These are phyloP conservation scores for Alternaria metachromatica DNA, from an alignment of 2,329 filamentous ascomycete genomes.

Conservation along the genomic window DNA sequence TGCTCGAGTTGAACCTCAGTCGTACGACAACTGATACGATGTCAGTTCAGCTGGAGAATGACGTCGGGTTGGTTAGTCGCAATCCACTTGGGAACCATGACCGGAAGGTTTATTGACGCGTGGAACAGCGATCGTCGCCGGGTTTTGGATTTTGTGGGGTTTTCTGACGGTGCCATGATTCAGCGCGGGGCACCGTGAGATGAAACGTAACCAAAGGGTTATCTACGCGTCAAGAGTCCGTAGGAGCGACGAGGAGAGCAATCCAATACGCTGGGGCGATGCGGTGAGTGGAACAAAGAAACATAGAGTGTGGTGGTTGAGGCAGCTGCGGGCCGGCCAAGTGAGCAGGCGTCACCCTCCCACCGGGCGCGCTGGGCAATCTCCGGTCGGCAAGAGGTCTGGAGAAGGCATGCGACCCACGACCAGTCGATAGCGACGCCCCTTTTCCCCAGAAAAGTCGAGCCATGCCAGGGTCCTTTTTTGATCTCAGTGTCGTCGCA, in stretches of 20 bases:
- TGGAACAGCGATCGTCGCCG: constrained; percentile 10
- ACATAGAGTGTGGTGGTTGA: constrained; percentile 2
- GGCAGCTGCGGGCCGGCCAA: constrained; percentile 20
- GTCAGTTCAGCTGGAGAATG: neutral
- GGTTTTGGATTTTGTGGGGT: constrained; percentile 2
- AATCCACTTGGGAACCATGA: constrained; percentile 1
- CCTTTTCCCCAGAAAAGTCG: constrained; percentile 25
- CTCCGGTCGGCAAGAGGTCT: constrained; percentile 24
- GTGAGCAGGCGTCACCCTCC: constrained; percentile 34
- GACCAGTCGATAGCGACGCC: constrained; percentile 24
- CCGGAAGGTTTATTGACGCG: constrained; percentile 13
- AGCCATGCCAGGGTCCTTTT: constrained; percentile 15
- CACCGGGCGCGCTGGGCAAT: constrained; percentile 25
- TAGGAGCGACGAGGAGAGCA: neutral
- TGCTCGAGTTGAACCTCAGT: neutral
- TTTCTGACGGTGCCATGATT: neutral
- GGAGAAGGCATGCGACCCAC: constrained; percentile 21
- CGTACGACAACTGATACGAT: constrained; percentile 1
- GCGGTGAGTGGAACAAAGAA: neutral
- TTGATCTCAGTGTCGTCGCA: constrained; percentile 17
- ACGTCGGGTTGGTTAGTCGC: neutral
- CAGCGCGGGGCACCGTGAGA: neutral
- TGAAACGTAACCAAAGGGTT: neutral
- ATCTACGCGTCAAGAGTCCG: neutral
- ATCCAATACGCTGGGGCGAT: neutral